Evolutionary conservation across 495 filamentous ascomycete species (phyloP).

Genomic region (Penicillium macrosclerotiorum): DNA sequence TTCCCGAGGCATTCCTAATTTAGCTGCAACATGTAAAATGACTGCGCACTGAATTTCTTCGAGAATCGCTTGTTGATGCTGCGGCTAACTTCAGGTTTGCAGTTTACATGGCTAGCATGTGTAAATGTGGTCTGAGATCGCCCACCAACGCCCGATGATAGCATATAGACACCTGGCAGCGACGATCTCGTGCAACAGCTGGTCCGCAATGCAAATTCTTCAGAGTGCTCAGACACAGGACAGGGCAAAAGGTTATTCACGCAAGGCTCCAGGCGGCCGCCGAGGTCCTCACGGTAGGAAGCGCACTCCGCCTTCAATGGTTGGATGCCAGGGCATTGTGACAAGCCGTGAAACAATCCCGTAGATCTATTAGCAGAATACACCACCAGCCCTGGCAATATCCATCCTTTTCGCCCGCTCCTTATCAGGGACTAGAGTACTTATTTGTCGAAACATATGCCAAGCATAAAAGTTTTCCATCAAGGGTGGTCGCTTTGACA

Average conservation of each 20-base stretch:
- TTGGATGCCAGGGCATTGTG: constrained; percentile 19
- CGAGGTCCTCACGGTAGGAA: constrained; percentile 10
- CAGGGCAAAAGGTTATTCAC: constrained; percentile 18
- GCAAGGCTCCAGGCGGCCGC: constrained; percentile 16
- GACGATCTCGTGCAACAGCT: constrained; percentile 15
- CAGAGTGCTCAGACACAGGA: constrained; percentile 16
- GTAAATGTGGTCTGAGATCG: too few relatives aligned
- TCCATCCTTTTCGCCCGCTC: constrained; percentile 14
- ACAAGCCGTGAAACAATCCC: constrained; percentile 8
- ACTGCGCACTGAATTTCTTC: too few relatives aligned
- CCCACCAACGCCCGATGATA: not conserved
- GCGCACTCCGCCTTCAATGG: constrained; percentile 16
- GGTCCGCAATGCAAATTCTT: constrained; percentile 17
- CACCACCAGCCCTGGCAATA: constrained; percentile 11
- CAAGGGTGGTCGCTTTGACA: constrained; percentile 17
- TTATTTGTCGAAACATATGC: not conserved
- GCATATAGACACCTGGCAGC: not conserved
- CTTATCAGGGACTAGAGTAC: constrained; percentile 15
- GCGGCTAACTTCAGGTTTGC: too few relatives aligned
- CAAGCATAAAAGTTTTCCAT: constrained; percentile 12
- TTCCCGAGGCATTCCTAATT: too few relatives aligned
- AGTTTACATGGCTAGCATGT: too few relatives aligned
- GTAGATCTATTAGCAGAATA: constrained; percentile 11
- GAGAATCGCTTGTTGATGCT: too few relatives aligned
- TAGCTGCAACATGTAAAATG: too few relatives aligned